These are phyloP conservation scores for Bothriochloa decipiens DNA, from an alignment of 176 grass and related monocot genomes.

Conservation along the genomic window DNA sequence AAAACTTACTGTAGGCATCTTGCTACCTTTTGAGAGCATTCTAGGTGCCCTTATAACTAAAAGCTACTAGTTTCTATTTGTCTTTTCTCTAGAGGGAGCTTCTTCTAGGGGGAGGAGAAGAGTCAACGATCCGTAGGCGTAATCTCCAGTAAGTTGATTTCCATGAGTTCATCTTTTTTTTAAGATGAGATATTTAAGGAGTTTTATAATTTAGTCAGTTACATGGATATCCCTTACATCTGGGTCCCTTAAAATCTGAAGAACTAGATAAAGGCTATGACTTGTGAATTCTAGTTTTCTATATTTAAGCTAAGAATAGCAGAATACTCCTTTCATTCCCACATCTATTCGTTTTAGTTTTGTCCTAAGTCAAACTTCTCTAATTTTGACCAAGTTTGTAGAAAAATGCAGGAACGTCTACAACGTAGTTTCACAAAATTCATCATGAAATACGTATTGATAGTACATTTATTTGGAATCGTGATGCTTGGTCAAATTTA, in stretches of 20 bases:
- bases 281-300: background rate
- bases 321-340: background rate
- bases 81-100: conserved; percentile 70
- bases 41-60: conserved; percentile 1
- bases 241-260: background rate
- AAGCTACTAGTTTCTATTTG: conserved; percentile 40
- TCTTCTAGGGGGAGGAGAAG: conserved; percentile 72
- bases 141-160: conserved; percentile 72
- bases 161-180: conserved; percentile 13
- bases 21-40: background rate
- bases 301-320: background rate
- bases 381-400: background rate
- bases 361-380: background rate
- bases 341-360: background rate
- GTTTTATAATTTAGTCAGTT: conserved; percentile 6
- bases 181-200: conserved; percentile 10
- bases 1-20: background rate
- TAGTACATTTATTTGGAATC: background rate
- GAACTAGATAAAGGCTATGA: background rate
- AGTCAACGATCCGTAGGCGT: conserved; percentile 64
- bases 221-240: background rate
- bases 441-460: background rate
- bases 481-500: background rate
- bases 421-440: background rate
- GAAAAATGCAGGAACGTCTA: background rate